Conservation (phyloP, 371 early-diverging fungal species). For the Sanchytrium tribonematis region DNA sequence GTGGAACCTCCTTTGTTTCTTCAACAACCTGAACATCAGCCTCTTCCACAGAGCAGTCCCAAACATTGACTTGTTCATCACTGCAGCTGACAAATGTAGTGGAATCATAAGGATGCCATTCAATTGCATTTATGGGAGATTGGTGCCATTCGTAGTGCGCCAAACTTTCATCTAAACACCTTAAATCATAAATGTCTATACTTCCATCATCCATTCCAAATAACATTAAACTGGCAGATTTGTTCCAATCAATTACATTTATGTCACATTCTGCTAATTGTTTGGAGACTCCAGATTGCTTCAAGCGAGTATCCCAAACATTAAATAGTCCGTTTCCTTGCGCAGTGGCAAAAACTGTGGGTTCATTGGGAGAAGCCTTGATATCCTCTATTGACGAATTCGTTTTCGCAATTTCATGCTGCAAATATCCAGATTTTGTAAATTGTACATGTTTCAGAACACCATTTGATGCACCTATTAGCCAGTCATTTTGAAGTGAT, state of each 20-base stretch:
- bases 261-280: conserved; percentile 56
- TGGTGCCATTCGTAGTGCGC: conserved; percentile 87
- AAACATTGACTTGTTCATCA: conserved; percentile 81
- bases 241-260: conserved; percentile 86
- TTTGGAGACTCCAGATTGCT: conserved; percentile 20
- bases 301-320: conserved; percentile 71
- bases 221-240: conserved; percentile 11
- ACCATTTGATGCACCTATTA: neutral
- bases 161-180: conserved; percentile 28
- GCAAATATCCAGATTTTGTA: neutral
- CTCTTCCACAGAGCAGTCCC: conserved; percentile 83
- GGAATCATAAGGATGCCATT: conserved; percentile 84
- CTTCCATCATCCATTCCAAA: conserved; percentile 63
- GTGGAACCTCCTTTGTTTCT: conserved; percentile 34
- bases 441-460: neutral
- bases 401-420: neutral
- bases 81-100: conserved; percentile 70
- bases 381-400: conserved; percentile 68
- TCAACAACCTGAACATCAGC: conserved; percentile 52
- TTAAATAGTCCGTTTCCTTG: conserved; percentile 64
- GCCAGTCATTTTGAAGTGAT: neutral
- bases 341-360: conserved; percentile 65
- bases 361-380: conserved; percentile 77
- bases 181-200: conserved; percentile 82
- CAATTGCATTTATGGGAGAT: conserved; percentile 69